A percentile compares a stretch with the other conserved stretches of the same genome.
Conservation (phyloP, 495 filamentous ascomycete species). For the Neurospora sp. region DNA sequence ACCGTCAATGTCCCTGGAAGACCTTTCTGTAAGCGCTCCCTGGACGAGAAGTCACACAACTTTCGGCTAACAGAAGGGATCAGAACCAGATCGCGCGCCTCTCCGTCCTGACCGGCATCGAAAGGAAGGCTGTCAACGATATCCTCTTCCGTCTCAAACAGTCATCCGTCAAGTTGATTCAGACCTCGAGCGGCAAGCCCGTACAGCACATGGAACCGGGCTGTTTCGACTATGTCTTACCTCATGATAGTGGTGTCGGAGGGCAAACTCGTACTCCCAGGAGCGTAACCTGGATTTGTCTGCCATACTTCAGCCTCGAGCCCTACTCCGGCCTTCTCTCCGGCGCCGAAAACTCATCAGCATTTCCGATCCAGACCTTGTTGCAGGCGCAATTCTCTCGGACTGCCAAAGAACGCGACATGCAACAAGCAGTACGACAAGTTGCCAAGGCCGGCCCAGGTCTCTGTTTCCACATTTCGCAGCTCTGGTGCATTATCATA, state of each 20-base stretch:
- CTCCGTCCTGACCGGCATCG: neutral
- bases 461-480: slow-evolving; percentile 30
- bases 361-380: slow-evolving; percentile 25
- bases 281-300: slow-evolving; percentile 24
- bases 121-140: neutral
- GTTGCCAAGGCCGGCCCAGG: slow-evolving; percentile 12
- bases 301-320: slow-evolving; percentile 31
- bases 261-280: slow-evolving; percentile 7
- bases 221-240: slow-evolving; percentile 15
- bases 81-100: neutral
- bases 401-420: slow-evolving; percentile 22
- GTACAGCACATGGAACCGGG: slow-evolving; percentile 23
- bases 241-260: slow-evolving; percentile 11
- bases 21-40: neutral
- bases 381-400: slow-evolving; percentile 25
- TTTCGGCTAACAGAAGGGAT: neutral
- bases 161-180: slow-evolving; percentile 18
- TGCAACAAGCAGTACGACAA: slow-evolving; percentile 30
- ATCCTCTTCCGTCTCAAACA: neutral
- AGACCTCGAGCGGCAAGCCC: slow-evolving; percentile 13
- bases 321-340: slow-evolving; percentile 19
- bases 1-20: neutral
- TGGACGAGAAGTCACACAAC: neutral
- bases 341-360: slow-evolving; percentile 12
- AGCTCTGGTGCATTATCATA: slow-evolving; percentile 29